Percentiles rank a stretch among this genome's conserved stretches.
Evolutionary conservation across 2,329 filamentous ascomycete species (phyloP).

Genomic region (Botrytis byssoidea): DNA sequence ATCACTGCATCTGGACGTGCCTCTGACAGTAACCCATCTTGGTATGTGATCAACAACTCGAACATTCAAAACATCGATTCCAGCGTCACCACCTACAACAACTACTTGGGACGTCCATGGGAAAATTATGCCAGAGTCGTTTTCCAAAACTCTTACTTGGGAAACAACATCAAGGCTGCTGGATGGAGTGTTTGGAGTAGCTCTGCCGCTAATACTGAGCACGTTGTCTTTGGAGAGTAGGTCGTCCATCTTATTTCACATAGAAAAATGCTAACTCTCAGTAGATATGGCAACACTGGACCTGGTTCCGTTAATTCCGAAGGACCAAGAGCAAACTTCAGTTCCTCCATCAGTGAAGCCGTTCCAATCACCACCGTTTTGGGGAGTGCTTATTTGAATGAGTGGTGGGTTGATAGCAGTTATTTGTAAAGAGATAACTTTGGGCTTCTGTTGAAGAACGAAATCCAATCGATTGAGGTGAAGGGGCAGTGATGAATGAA

Average conservation of each 20-base stretch:
- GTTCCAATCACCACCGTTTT: slow-evolving; percentile 24
- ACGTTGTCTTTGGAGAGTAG: slow-evolving; percentile 2
- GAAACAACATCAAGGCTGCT: slow-evolving; percentile 48
- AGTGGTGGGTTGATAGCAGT: slow-evolving; percentile 29
- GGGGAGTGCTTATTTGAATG: slow-evolving; percentile 22
- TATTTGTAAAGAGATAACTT: background rate
- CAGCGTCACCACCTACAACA: slow-evolving; percentile 42
- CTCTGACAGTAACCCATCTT: slow-evolving; percentile 42
- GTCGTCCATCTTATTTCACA: background rate
- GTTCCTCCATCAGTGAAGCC: slow-evolving; percentile 16
- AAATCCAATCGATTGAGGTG: background rate
- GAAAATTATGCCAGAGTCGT: slow-evolving; percentile 49
- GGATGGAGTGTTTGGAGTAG: slow-evolving; percentile 52
- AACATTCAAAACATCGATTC: slow-evolving; percentile 45
- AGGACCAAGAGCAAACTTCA: slow-evolving; percentile 26
- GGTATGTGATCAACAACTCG: slow-evolving; percentile 56
- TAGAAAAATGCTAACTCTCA: background rate
- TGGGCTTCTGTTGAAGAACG: background rate
- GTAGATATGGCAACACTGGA: slow-evolving; percentile 46
- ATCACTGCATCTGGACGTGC: slow-evolving; percentile 48
- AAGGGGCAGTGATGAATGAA: background rate
- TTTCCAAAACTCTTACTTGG: slow-evolving; percentile 49
- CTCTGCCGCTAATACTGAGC: slow-evolving; percentile 27
- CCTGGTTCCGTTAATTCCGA: slow-evolving; percentile 39
- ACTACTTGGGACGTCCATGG: slow-evolving; percentile 54